Base-by-base conservation (phyloP, 768 basidiomycete species). In the Russula compacta region DNA sequence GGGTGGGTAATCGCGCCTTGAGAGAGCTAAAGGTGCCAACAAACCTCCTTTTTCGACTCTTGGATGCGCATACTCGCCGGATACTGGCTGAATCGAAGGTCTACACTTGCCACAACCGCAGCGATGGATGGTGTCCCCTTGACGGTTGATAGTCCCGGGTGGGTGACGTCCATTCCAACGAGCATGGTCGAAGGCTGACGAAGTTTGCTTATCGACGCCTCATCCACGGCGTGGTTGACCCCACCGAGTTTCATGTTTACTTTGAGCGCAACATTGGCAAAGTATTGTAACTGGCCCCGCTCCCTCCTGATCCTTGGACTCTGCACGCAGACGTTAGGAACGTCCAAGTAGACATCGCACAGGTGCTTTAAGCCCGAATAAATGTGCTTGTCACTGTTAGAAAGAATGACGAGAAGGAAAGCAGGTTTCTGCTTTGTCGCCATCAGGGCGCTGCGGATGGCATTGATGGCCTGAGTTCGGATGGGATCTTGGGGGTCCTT, bases 71-170 rank as follows among this genome's bases (percentile, higher is more conserved):
- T 60, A 60, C 75, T 78, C 0, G 76, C 77, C 2, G 82, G 82
- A 67, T 78, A 83, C 57, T 81, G 79, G 10, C 76, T 77, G 59
- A 75, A 80, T 51, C 71, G 64, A 43, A 53, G 65, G 62, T 82
- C 81, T 11, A 73, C 21, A 51, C 77, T 82, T 11, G 78, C 80
- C 4, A 83, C 81, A 15, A 83, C 77, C 0, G 81, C 82, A 1
- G 81, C 82, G 51, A 82, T 73, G 15, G 80, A 81, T 10, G 81
- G 78, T 17, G 81, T 81, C 14, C 81, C 79, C 33, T 69, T 68
- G 64, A 83, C 78, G 59, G 86, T 88, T 2, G 85, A 85, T 5
- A 83, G 84, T 19, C 89, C 86, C 21, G 89, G 89, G 72, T 92
- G 89, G 1, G 87, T 91, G 24, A 89, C 87, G 67, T 82, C 81